A percentile compares a stretch with the other conserved stretches of the same genome.
phyloP scores from a whole-genome alignment of 2,329 filamentous ascomycete species.

The Beauveria pseudobassiana region DNA sequence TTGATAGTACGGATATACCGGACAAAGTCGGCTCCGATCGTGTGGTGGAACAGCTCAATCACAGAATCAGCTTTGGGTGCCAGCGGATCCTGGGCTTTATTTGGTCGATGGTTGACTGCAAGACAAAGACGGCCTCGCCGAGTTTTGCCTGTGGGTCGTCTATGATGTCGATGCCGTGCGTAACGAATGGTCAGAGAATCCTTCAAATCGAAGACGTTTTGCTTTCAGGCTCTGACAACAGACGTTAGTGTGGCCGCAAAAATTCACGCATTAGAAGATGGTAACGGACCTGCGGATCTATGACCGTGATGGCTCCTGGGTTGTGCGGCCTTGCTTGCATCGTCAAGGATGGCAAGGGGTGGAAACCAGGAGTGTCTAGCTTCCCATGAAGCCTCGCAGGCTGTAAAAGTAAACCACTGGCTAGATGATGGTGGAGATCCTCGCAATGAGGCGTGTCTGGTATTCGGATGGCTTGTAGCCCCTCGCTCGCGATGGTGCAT shows the following conservation, averaged over 20 bases:
- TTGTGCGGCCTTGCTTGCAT: constrained; percentile 26
- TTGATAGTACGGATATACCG: constrained; percentile 45
- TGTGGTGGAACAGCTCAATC: constrained; percentile 51
- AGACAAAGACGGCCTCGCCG: constrained; percentile 45
- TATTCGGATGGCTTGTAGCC: constrained; percentile 33
- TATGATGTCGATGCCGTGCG: constrained; percentile 56
- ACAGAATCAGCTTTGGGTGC: constrained; percentile 39
- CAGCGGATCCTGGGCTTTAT: constrained; percentile 26
- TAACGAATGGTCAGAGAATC: constrained; percentile 47
- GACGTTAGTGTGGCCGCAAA: not conserved
- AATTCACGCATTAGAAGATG: not conserved
- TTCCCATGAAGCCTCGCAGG: constrained; percentile 40
- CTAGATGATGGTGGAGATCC: constrained; percentile 48
- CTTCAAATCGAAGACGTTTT: constrained; percentile 38
- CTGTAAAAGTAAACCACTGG: constrained; percentile 42
- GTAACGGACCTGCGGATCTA: constrained; percentile 42
- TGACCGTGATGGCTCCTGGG: constrained; percentile 41
- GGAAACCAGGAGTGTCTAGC: constrained; percentile 47
- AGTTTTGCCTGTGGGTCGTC: constrained; percentile 32
- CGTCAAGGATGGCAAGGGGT: constrained; percentile 32
- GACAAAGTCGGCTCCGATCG: constrained; percentile 31
- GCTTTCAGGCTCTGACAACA: constrained; percentile 34
- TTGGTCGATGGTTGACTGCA: constrained; percentile 51
- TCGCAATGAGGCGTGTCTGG: constrained; percentile 50
- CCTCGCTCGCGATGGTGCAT: not conserved